phyloP scores from a whole-genome alignment of 371 early-diverging fungal genomes.

The Mucor indicus region DNA sequence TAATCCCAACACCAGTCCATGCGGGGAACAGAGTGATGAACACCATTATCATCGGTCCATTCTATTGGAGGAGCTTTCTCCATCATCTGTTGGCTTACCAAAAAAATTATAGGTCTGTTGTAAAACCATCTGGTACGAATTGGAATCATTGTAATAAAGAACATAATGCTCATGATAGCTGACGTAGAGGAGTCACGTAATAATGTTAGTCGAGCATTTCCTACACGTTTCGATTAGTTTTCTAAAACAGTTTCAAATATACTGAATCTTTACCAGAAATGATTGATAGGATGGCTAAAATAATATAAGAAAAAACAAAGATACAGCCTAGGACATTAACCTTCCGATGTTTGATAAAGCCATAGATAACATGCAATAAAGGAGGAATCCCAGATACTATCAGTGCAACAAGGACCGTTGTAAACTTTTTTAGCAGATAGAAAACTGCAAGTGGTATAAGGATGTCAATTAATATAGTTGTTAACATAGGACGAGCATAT shows the following conservation, averaged over 20 bases:
- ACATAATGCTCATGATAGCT: constrained; percentile 36
- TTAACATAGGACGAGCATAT: constrained; percentile 1
- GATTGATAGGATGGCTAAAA: constrained; percentile 39
- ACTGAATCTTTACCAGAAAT: constrained; percentile 25
- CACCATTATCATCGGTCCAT: constrained; percentile 26
- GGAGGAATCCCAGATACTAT: constrained; percentile 54
- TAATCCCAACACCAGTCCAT: constrained; percentile 27
- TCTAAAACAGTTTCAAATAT: too few relatives aligned
- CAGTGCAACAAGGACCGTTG: constrained; percentile 31
- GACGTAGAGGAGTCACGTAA: constrained; percentile 46
- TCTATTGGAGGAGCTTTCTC: constrained; percentile 1
- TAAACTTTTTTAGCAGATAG: constrained; percentile 29
- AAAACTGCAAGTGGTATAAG: constrained; percentile 37
- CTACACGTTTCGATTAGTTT: too few relatives aligned
- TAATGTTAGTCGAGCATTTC: constrained; percentile 40
- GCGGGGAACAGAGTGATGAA: constrained; percentile 3
- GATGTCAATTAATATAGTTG: constrained; percentile 26
- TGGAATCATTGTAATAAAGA: constrained; percentile 43
- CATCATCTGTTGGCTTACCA: constrained; percentile 9
- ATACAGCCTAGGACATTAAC: constrained; percentile 45
- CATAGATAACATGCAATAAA: constrained; percentile 25
- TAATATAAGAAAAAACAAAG: constrained; percentile 35
- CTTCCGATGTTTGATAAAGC: constrained; percentile 15
- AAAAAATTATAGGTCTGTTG: constrained; percentile 30
- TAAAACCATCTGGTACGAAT: constrained; percentile 30